These are phyloP conservation scores for Monosporascus sp. DNA, from an alignment of 2,329 filamentous ascomycete species.

Conservation along the genomic window DNA sequence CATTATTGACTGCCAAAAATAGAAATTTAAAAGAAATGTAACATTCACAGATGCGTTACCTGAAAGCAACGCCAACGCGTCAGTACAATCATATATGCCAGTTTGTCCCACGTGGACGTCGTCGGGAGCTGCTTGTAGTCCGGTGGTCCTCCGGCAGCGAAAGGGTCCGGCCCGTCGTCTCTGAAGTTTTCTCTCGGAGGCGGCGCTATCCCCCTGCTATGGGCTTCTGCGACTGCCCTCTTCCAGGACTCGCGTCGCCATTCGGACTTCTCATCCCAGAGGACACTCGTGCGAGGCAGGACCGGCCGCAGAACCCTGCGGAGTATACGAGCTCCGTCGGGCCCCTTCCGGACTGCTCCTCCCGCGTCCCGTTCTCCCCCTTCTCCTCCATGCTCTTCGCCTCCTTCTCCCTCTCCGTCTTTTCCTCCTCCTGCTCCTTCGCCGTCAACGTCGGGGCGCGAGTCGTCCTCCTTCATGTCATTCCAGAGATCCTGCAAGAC, in stretches of 20 bases:
- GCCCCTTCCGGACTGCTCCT: too few relatives aligned
- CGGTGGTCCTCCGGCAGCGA: constrained; percentile 18
- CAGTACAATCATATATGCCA: constrained; percentile 39
- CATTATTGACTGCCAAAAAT: too few relatives aligned
- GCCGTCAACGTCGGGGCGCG: neutral
- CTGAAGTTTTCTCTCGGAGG: neutral
- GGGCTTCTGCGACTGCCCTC: neutral
- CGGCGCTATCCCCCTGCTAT: neutral
- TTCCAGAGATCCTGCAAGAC: too few relatives aligned
- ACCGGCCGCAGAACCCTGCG: too few relatives aligned
- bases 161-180: neutral
- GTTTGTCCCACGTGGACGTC: constrained; percentile 33
- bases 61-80: constrained; percentile 36
- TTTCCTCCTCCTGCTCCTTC: too few relatives aligned
- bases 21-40: neutral
- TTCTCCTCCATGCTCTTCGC: neutral
- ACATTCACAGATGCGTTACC: constrained; percentile 5
- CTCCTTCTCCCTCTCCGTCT: too few relatives aligned
- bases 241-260: neutral
- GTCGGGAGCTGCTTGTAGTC: constrained; percentile 35
- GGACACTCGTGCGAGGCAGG: too few relatives aligned
- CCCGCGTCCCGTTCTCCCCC: too few relatives aligned
- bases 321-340: too few relatives aligned
- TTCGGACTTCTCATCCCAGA: neutral
- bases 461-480: neutral